Evolutionary conservation across 148 eudicot species (phyloP).

Genomic region (Camellia sinensis): DNA sequence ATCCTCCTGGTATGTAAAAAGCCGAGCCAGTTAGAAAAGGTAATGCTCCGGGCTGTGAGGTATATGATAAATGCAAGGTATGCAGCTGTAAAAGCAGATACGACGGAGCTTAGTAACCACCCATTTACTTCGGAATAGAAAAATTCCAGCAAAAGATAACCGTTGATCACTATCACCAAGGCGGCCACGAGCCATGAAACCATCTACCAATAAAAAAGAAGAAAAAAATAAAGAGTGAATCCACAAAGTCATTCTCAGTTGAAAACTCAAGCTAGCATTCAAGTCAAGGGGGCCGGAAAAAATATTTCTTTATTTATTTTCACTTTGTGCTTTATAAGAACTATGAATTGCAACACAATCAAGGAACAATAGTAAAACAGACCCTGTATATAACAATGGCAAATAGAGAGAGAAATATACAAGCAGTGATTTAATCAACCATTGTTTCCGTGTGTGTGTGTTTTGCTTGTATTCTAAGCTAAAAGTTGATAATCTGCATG

Average conservation of each 20-base stretch:
- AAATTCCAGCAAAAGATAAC: constrained; percentile 56
- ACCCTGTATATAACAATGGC: not conserved
- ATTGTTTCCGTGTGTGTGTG: not conserved
- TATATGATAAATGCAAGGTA: constrained; percentile 48
- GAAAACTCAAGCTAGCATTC: not conserved
- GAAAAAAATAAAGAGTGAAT: not conserved
- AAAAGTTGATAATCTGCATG: not conserved
- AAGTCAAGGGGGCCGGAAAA: not conserved
- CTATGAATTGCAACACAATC: not conserved
- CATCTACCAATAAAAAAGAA: constrained; percentile 20
- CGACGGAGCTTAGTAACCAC: constrained; percentile 19
- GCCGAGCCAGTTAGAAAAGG: constrained; percentile 25
- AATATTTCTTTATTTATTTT: too few relatives aligned
- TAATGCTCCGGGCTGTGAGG: constrained; percentile 35
- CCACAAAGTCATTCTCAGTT: not conserved
- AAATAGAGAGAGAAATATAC: not conserved
- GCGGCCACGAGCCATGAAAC: constrained; percentile 56
- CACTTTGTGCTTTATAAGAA: not conserved
- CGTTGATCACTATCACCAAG: constrained; percentile 57
- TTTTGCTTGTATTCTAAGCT: not conserved
- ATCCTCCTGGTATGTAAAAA: constrained; percentile 1
- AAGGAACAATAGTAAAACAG: not conserved
- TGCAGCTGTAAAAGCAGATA: constrained; percentile 35
- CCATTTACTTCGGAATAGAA: constrained; percentile 45
- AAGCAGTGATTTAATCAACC: not conserved